Evolutionary conservation across 2,329 filamentous ascomycete genomes (phyloP), one percentile per base, ranked within the genome.

Genomic region (Pseudocercospora fijiensis): DNA sequence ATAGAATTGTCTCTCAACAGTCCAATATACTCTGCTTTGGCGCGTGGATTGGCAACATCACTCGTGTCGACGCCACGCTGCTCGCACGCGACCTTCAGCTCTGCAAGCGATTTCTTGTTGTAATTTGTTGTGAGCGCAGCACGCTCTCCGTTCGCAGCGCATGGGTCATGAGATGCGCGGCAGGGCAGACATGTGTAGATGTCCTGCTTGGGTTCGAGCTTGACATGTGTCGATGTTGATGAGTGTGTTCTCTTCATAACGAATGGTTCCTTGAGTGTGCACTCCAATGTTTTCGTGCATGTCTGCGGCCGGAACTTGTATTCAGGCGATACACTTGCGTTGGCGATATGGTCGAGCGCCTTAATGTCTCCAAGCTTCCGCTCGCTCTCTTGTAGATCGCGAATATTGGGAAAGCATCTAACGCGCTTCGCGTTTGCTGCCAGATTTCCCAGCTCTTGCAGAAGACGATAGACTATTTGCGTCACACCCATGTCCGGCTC

Each of bases 281-380:
- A 63, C 3, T 53, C 24, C 27, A 5, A 9, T 18, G 2, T 9
- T 6, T 41, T 18, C 27, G 30, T 49, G 26, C 61, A 63, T 26
- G 61, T 57, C 49, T 55, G n/a, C 13, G 61, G 61, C 8, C 61
- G 61, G 20, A 60, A 63, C 26, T 41, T 22, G 33, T 53, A 27
- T 4, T 47, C 16, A 9, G n/a, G n/a, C 6, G 26, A 22, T 18
- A 18, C 8, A 20, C 51, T 10, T 13, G 22, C 37, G 2, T 10
- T 20, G 18, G 61, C 57, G 22, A 63, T 57, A 5, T 43, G 2
- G 18, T 63, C 61, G 4, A 63, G 51, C 10, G 57, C 57, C 24
- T 56, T 37, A 28, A 63, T 49, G 20, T 63, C 61, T 20, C 61
- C 61, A 41, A 60, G 56, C 57, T 63, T 63, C 4, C 58, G 49